These are phyloP conservation scores for Corinectria fuckeliana DNA, from an alignment of 2,329 filamentous ascomycete genomes.

Conservation along the genomic window DNA sequence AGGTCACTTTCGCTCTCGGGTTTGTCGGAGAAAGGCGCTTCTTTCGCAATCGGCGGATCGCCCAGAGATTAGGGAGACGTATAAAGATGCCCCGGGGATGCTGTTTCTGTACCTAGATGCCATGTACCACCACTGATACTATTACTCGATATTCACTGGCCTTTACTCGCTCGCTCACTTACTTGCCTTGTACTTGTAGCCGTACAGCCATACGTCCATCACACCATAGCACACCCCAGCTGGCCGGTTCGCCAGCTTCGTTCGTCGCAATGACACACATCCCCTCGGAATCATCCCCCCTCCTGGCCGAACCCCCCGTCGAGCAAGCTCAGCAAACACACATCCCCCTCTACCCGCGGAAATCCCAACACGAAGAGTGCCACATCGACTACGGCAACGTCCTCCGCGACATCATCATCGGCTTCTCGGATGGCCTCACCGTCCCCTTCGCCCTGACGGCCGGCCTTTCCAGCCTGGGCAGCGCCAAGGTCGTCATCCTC, in stretches of 20 bases:
- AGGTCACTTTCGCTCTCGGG: not conserved
- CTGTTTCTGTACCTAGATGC: constrained; percentile 3
- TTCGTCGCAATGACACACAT: constrained; percentile 34
- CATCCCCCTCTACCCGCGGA: constrained; percentile 32
- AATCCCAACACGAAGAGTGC: constrained; percentile 31
- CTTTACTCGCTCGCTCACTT: not conserved
- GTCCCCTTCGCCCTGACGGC: constrained; percentile 82
- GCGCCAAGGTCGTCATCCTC: constrained; percentile 71
- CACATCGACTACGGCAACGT: constrained; percentile 51
- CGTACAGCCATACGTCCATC: not conserved
- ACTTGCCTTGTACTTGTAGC: not conserved
- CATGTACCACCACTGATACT: not conserved
- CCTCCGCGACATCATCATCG: constrained; percentile 72
- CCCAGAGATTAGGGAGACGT: not conserved
- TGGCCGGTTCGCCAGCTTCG: too few relatives aligned
- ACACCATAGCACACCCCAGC: not conserved
- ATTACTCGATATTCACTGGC: not conserved
- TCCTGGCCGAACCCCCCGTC: constrained; percentile 41
- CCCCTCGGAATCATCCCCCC: constrained; percentile 42
- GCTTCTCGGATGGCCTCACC: constrained; percentile 79
- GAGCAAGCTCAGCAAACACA: constrained; percentile 38
- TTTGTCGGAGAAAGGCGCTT: constrained; percentile 12
- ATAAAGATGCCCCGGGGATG: constrained; percentile 20
- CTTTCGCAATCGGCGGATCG: constrained; percentile 6
- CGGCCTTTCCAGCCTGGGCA: constrained; percentile 70